Base-by-base conservation (phyloP, 164 flowering plant genomes). In the Saururus chinensis region DNA sequence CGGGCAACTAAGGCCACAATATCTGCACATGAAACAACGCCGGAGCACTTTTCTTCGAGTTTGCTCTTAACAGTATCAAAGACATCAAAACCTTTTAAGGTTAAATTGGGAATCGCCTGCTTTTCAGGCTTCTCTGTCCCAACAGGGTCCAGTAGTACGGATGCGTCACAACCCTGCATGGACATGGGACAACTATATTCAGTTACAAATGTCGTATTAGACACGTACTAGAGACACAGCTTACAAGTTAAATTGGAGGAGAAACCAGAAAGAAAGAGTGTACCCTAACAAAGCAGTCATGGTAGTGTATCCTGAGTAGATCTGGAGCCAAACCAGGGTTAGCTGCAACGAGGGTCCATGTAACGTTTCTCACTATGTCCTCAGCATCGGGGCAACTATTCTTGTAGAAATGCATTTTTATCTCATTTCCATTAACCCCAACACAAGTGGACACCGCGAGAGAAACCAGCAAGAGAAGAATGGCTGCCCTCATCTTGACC, bases 201-300 rank as follows among this genome's bases (percentile, higher is more conserved):
- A 45, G 17, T 45, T 1, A 21, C n/a, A n/a, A 48, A 26, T 13
- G 12, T 5, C 26, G 14, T 12, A 45, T 26, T 25, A 25, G n/a
- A 11, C 41, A 42, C 1, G 40, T 12, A 9, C 12, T 4, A 11
- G 20, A 19, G 10, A 40, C 53, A 13, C 26, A 22, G 10, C 14
- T 1, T n/a, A 53, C 0, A 24, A 19, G 20, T 54, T 16, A 12
- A 9, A 19, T 13, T 57, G 9, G 11, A 19, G 16, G 10, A 25
- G 40, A 8, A 12, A 26, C n/a, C 19, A 16, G 22, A 21, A 4
- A 42, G 11, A 10, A 42, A 42, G 20, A 41, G 35, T 53, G 16
- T 68, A 73, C 76, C 72, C 68, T 60, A 30, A 73, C 76, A 53
- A 73, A 69, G 67, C 76, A 73, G 19, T 73, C 76, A 22, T 73